Percentiles rank a stretch among this genome's conserved stretches.
Evolutionary conservation across 306 rosid genomes (phyloP).

Genomic region (Arachis hypogaea): DNA sequence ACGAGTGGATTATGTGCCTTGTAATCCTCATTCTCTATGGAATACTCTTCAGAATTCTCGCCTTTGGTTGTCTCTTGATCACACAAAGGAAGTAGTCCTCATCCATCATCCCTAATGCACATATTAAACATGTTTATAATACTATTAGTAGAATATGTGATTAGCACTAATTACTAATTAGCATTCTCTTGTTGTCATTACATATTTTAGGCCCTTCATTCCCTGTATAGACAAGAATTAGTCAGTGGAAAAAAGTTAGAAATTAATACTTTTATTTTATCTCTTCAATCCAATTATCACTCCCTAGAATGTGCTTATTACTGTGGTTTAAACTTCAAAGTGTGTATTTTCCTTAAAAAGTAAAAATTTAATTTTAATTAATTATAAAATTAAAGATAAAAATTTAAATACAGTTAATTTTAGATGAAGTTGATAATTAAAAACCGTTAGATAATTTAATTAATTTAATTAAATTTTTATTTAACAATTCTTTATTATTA

Average conservation of each 20-base stretch:
- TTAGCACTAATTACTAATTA: slow-evolving; percentile 26
- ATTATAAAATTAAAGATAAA: too few relatives aligned
- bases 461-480: too few relatives aligned
- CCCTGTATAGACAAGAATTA: slow-evolving; percentile 5
- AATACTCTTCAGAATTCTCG: slow-evolving; percentile 48
- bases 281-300: background rate
- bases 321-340: background rate
- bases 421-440: too few relatives aligned
- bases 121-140: slow-evolving; percentile 29
- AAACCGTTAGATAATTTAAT: too few relatives aligned
- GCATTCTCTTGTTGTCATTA: background rate
- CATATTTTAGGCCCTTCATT: background rate
- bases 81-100: slow-evolving; percentile 37
- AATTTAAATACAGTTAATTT: too few relatives aligned
- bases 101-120: background rate
- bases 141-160: background rate
- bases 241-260: background rate
- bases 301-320: background rate
- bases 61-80: slow-evolving; percentile 48
- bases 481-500: too few relatives aligned
- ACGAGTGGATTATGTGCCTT: slow-evolving; percentile 65
- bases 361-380: too few relatives aligned
- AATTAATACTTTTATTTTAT: background rate
- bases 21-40: slow-evolving; percentile 51
- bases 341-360: too few relatives aligned